Conservation (phyloP, 805 yeast species). For the Teunomyces stri region DNA sequence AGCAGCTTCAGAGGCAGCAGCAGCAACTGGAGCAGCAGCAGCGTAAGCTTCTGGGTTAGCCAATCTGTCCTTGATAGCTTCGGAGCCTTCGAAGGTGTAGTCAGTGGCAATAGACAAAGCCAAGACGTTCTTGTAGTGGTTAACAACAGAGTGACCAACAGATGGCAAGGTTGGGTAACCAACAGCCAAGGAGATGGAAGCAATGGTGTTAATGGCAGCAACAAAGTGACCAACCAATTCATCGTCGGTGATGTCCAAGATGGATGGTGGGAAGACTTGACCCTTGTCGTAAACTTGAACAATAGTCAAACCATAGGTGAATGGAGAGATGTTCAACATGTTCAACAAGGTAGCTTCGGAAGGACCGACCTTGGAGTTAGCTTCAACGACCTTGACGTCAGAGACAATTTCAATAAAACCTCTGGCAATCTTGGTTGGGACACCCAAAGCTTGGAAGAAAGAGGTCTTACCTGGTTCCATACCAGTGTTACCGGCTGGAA, state of each 20-base stretch:
- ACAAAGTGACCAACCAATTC: conserved; percentile 92
- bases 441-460: conserved; percentile 99
- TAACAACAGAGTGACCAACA: conserved; percentile 97
- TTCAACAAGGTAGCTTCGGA: conserved; percentile 98
- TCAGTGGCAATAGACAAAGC: conserved; percentile 98
- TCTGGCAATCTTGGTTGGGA: conserved; percentile 99
- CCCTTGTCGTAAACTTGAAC: conserved; percentile 98
- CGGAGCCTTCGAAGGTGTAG: conserved; percentile 98
- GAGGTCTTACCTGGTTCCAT: conserved; percentile 99
- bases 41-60: conserved; percentile 99
- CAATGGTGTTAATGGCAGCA: conserved; percentile 88
- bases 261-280: conserved; percentile 93
- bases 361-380: conserved; percentile 90
- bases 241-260: conserved; percentile 98
- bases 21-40: conserved; percentile 97
- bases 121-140: conserved; percentile 98
- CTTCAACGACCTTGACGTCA: conserved; percentile 92
- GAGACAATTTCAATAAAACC: conserved; percentile 99
- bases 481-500: conserved; percentile 99
- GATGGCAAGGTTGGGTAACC: conserved; percentile 99
- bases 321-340: conserved; percentile 99
- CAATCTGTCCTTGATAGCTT: conserved; percentile 97
- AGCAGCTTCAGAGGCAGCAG: conserved; percentile 64
- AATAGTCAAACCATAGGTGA: conserved; percentile 97
- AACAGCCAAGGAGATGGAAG: conserved; percentile 94